phyloP scores from a whole-genome alignment of 768 basidiomycete genomes.

The Psilocybe cubensis region DNA sequence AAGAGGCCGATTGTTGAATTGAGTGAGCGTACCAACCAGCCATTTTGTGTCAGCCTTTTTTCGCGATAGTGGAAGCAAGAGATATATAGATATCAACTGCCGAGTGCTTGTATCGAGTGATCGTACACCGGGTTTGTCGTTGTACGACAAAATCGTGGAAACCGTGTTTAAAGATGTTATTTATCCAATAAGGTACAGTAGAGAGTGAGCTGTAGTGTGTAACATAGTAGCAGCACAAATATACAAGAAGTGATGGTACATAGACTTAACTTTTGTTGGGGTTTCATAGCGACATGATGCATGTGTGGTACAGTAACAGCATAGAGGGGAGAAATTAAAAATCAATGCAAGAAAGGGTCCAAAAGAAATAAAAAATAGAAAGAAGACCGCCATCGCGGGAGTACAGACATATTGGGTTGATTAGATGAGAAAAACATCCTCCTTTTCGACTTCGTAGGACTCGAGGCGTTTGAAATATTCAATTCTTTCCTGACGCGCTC shows the following conservation, averaged over 20 bases:
- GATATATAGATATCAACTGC: no score
- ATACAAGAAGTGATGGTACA: constrained; percentile 8
- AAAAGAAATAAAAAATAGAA: constrained; percentile 1
- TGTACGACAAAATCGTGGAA: not conserved
- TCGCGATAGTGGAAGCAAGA: no score
- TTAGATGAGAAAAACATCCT: constrained; percentile 63
- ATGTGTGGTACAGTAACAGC: not conserved
- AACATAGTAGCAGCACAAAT: not conserved
- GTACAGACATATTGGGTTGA: not conserved
- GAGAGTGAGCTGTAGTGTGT: not conserved
- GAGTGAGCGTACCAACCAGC: no score
- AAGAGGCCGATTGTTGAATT: not conserved
- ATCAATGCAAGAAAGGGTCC: constrained; percentile 2
- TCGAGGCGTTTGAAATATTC: constrained; percentile 59
- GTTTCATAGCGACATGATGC: constrained; percentile 7
- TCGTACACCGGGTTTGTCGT: no score
- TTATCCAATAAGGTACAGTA: not conserved
- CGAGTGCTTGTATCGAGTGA: no score
- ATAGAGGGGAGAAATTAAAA: not conserved
- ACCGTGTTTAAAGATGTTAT: not conserved
- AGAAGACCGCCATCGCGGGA: not conserved
- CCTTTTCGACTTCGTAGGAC: constrained; percentile 55
- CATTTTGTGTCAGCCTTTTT: no score
- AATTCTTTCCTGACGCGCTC: constrained; percentile 51
- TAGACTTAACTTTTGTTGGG: not conserved